phyloP scores from a whole-genome alignment of 2,329 filamentous ascomycete species.

The Pseudopyrenochaeta lycopersici region DNA sequence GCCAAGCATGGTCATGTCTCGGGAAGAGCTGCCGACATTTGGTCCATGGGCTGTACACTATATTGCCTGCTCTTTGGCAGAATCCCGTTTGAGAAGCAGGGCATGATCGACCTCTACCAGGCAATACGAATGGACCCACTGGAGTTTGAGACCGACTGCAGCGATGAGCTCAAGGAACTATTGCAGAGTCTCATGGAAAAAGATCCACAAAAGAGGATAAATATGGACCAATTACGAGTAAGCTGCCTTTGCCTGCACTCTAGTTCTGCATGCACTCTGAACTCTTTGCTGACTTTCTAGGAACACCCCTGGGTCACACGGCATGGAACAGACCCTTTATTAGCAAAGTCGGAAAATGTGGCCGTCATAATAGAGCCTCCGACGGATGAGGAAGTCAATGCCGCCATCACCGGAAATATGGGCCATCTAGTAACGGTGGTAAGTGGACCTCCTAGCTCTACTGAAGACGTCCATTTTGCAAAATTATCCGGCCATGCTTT shows the following conservation, averaged over 20 bases:
- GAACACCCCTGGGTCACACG: conserved; percentile 93
- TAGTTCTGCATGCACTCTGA: no score
- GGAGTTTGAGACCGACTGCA: conserved; percentile 69
- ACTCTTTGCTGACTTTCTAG: conserved; percentile 58
- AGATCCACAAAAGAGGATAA: conserved; percentile 82
- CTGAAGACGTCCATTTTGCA: not conserved
- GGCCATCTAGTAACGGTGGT: conserved; percentile 85
- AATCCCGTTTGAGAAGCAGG: conserved; percentile 83
- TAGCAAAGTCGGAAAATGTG: conserved; percentile 87
- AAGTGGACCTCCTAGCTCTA: conserved; percentile 34
- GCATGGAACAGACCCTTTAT: conserved; percentile 76
- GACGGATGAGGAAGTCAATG: conserved; percentile 88
- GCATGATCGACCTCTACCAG: conserved; percentile 87
- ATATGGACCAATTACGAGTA: conserved; percentile 83
- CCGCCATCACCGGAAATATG: conserved; percentile 91
- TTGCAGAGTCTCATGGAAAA: conserved; percentile 82
- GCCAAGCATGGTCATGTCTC: conserved; percentile 86
- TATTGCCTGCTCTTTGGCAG: conserved; percentile 90
- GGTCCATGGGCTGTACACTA: conserved; percentile 97
- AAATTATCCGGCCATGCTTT: not conserved
- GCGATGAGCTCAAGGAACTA: conserved; percentile 76
- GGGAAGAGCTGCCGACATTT: conserved; percentile 91
- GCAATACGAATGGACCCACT: conserved; percentile 79
- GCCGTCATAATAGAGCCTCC: conserved; percentile 80
- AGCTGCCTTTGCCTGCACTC: conserved; percentile 39